Evolutionary conservation across 805 yeast genomes (phyloP).

Genomic region (Teunomyces cretensis): DNA sequence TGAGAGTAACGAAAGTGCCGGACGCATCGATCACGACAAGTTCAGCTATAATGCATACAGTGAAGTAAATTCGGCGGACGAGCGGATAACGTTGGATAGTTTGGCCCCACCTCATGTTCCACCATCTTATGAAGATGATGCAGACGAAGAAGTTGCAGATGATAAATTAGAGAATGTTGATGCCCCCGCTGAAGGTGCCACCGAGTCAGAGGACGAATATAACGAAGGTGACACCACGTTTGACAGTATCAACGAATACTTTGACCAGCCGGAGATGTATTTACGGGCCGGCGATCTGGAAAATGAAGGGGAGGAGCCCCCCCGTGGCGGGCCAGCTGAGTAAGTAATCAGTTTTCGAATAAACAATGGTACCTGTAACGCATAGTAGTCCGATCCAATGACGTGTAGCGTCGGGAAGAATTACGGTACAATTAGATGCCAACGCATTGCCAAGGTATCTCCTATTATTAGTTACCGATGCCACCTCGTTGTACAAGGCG

Average conservation of each 20-base stretch:
- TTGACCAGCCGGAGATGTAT: background rate
- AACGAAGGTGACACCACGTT: constrained; percentile 11
- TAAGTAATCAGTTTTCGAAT: no score
- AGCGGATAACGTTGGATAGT: constrained; percentile 42
- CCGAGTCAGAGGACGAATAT: constrained; percentile 6
- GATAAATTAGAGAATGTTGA: background rate
- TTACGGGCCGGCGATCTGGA: background rate
- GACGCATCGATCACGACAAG: constrained; percentile 22
- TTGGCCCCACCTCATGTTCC: constrained; percentile 35
- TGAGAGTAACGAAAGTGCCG: constrained; percentile 11
- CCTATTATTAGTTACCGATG: background rate
- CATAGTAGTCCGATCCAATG: background rate
- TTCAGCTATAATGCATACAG: constrained; percentile 40
- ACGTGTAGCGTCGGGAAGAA: background rate
- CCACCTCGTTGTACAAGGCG: background rate
- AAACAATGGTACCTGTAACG: background rate
- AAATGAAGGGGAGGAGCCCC: background rate
- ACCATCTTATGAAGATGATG: constrained; percentile 34
- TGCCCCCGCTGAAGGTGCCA: background rate
- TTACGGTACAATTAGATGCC: background rate
- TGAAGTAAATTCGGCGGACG: constrained; percentile 38
- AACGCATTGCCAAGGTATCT: background rate
- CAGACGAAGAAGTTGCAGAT: background rate
- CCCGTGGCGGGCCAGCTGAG: no score
- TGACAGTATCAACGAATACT: constrained; percentile 5